Base-by-base conservation (phyloP, 2,329 filamentous ascomycete genomes). In the Rachicladosporium sp. region DNA sequence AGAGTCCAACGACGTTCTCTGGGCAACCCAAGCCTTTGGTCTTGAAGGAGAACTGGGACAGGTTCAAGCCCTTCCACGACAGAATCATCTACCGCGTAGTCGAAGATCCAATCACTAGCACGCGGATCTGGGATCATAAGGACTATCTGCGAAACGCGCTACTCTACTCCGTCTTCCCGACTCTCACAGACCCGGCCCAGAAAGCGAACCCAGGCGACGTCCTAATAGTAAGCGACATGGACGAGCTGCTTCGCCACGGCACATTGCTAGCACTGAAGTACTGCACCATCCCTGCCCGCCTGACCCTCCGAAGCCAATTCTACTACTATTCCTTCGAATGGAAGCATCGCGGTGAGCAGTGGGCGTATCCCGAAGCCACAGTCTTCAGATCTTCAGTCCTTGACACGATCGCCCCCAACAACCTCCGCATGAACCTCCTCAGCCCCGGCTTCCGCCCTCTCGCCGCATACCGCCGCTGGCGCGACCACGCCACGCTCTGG, bases 351-450 rank as follows among this genome's bases (percentile, higher is more conserved):
- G 53, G 52, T 4, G 38, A 46, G 30, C 51, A 72, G 43, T 78
- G 74, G 74, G 54, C 61, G 6, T 73, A 77, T 41, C 75, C 76
- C 1, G 73, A 79, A 52, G 76, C 74, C 2, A 78, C 74, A 2
- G 67, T 65, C 40, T 78, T 69, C 53, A 68, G 68, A 50, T 13
- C 19, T 3, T 27, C 23, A 27, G 29, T 53, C 9, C 34, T 59
- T 49, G 42, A 49, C 11, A 79, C 76, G 4, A 59, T 79, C 34
- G 54, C 59, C 12, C 76, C 75, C 0, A 65, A 65, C 19, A 66
- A 75, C 47, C 60, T 79, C 37, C 69, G 74, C 15, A 64, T 65
- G 45, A 62, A 66, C 32, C 64, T 68, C 38, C 62, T 64, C 33
- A 63, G 64, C 3, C 35, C 63, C 4, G 56, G 57, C 29, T 56